Evolutionary conservation across 495 filamentous ascomycete species (phyloP).

Genomic region (Penicillium paxilli): DNA sequence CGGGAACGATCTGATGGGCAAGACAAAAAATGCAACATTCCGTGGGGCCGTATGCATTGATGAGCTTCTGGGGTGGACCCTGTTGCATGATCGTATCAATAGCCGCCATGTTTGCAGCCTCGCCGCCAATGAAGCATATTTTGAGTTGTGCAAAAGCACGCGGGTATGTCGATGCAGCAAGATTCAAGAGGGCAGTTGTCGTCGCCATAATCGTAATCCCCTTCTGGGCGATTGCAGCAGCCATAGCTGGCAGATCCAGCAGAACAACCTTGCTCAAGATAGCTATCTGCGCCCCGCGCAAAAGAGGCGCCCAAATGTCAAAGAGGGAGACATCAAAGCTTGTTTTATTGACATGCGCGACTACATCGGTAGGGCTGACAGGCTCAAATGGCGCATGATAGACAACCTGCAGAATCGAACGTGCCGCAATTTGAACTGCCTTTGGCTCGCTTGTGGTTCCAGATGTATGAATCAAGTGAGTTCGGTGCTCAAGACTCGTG

Average conservation of each 20-base stretch:
- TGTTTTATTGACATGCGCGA: conserved; percentile 25
- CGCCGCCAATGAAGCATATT: conserved; percentile 17
- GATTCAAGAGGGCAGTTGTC: conserved; percentile 20
- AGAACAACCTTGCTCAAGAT: conserved; percentile 12
- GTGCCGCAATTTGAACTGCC: conserved; percentile 23
- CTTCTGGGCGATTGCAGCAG: neutral
- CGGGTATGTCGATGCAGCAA: conserved; percentile 14
- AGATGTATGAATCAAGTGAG: conserved; percentile 28
- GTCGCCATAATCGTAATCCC: conserved; percentile 14
- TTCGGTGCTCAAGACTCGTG: conserved; percentile 9
- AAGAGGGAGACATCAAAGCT: conserved; percentile 28
- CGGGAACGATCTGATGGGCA: conserved; percentile 1
- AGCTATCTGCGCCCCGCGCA: conserved; percentile 17
- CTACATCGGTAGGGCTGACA: conserved; percentile 1
- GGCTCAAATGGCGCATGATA: conserved; percentile 18
- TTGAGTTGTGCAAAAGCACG: conserved; percentile 9
- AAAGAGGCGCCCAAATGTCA: conserved; percentile 25
- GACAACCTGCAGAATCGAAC: conserved; percentile 19
- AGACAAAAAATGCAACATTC: conserved; percentile 22
- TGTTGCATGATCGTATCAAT: conserved; percentile 13
- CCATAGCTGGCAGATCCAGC: conserved; percentile 9
- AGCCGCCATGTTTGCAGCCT: conserved; percentile 16
- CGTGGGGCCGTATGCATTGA: conserved; percentile 36
- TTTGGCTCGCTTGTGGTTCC: conserved; percentile 19
- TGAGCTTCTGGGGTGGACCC: conserved; percentile 19